Evolutionary conservation across 2,329 filamentous ascomycete species (phyloP).

Genomic region (Epichloe scottii): DNA sequence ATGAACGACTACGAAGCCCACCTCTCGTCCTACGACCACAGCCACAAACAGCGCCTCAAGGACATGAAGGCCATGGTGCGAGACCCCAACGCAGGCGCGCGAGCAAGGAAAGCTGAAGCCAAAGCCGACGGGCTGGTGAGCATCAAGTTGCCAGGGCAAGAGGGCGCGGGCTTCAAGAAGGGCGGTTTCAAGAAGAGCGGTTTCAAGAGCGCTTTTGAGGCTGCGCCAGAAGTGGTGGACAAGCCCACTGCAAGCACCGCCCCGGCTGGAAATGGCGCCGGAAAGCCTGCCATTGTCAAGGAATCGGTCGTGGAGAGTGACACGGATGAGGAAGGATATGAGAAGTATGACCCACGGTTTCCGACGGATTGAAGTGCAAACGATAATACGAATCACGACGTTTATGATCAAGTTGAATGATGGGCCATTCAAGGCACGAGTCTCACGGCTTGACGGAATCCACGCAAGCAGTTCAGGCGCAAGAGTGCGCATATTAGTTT

Average conservation of each 20-base stretch:
- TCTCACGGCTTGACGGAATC: too few relatives aligned
- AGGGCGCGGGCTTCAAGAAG: constrained; percentile 46
- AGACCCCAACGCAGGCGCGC: constrained; percentile 51
- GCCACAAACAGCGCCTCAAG: constrained; percentile 80
- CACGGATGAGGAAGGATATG: constrained; percentile 59
- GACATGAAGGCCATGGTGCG: constrained; percentile 78
- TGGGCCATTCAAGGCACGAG: not conserved
- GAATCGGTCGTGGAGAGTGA: constrained; percentile 39
- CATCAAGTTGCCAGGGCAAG: constrained; percentile 43
- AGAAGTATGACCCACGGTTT: constrained; percentile 49
- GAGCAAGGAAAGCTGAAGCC: constrained; percentile 56
- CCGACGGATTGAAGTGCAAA: constrained; percentile 43
- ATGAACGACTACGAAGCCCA: constrained; percentile 96
- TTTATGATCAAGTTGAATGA: not conserved
- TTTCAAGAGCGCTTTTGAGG: constrained; percentile 64
- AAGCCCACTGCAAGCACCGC: not conserved
- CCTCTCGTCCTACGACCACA: constrained; percentile 87
- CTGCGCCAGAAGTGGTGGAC: constrained; percentile 26
- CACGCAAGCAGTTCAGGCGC: too few relatives aligned
- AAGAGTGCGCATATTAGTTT: not conserved
- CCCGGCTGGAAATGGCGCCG: constrained; percentile 11
- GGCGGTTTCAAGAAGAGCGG: constrained; percentile 71
- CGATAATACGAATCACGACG: not conserved
- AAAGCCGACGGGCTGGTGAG: constrained; percentile 57
- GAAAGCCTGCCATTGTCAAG: constrained; percentile 14